Base-by-base conservation (phyloP, 371 early-diverging fungal genomes). In the Circinella umbellata region DNA sequence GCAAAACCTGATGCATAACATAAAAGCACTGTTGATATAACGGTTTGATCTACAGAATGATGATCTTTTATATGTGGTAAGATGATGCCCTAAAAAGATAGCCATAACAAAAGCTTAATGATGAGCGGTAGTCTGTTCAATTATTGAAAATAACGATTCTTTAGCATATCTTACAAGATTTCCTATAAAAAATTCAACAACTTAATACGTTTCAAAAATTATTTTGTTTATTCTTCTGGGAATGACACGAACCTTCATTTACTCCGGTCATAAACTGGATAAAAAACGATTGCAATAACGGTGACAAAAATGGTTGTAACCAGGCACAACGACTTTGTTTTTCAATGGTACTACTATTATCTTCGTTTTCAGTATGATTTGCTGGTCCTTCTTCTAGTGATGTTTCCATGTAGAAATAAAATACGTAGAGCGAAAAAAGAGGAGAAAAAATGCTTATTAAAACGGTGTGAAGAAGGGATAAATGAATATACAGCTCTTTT, bases 11-110 rank as follows among this genome's bases (percentile, higher is more conserved):
- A 55, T 3, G 76, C 69, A 39, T 68, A 61, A 34, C 70, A 66
- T 42, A 76, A 39, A 63, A 76, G 70, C 20, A 76, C 63, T 36
- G 70, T 66, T 11, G 76, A 70, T 9, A 73, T 70, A 10, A 73
- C 51, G 14, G 66, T 63, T 13, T 76, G 73, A 39, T 63, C 37
- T 20, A 76, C 47, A 49, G 20, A 47, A 61, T 76, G 73, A 27
- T 70, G 63, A 5, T 61, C 59, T 38, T 70, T 62, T 4, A 76
- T 70, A n/a, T 66, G 64, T 17, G 76, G 76, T 18, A 76, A 53
- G 20, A 73, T 73, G 42, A 76, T 73, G 34, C 76, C 73, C 63
- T 67, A 49, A 18, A 34, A 27, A n/a, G 1, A 61, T 18, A n/a
- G 4, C 27, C 27, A 27, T 27, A 27, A 27, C 27, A 27, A 27